Evolutionary conservation across 768 basidiomycete species (phyloP), one percentile per base, ranked within the genome.

Genomic region (Dioszegia hungarica): DNA sequence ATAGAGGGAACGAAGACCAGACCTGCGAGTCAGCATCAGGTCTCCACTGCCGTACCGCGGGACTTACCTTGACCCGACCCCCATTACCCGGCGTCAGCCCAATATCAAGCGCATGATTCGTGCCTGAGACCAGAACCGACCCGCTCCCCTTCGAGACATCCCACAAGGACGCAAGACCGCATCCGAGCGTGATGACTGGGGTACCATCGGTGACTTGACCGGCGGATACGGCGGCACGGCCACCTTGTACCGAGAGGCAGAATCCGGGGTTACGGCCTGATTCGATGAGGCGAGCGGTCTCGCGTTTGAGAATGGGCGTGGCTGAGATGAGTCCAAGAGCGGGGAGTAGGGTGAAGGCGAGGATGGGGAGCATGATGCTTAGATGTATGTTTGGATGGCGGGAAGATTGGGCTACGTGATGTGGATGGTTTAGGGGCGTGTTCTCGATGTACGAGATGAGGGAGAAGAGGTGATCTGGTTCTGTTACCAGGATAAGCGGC

Each of bases 81-180:
- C 60, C 54, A 56, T 66, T 66, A 8, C 54, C 50, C 8, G 64
- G 64, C 29, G 22, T 49, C 14, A 50, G 36, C 8, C 61, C 61
- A n/a, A 57, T 54, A 36, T 66, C 64, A 17, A 66, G 49, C 14
- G 61, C 57, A 36, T 54, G 53, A 37, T 43, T 40, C n/a, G 58
- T 60, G 1, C 64, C 61, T 22, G 44, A 27, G 4, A 63, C 31
- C 38, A 58, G 36, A 12, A 63, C 54, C 20, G 47, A 56, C 1
- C 55, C 55, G 22, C 43, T 47, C 1, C 62, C 64, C 14, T 25
- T 50, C 29, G 31, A 38, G 46, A 66, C 62, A 36, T 66, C 61
- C 64, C 64, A 66, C 17, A 15, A 33, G n/a, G 24, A 48, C 8
- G 61, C 58, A 6, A 2, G 3, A 22, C 43, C 25, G 36, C 64